Base-by-base conservation (phyloP, 331 rosid genomes). In the Cydonia oblonga region DNA sequence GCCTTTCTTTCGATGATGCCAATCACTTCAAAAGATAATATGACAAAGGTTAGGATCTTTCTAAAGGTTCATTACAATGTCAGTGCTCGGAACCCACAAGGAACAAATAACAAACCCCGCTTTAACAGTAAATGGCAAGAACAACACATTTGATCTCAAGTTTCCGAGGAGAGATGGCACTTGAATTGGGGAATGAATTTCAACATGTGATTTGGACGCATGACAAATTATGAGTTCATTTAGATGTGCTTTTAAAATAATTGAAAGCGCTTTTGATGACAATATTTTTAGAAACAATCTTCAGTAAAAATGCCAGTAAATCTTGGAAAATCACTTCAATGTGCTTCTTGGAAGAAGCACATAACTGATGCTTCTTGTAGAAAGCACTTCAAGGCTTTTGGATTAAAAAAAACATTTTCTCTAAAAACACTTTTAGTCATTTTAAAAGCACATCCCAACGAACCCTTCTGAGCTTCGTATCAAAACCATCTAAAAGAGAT, bases 1-100 rank as follows among this genome's bases (percentile, higher is more conserved):
- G 90, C 93, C 80, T 90, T 93, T 81, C 97, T 86, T 72, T 87
- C 86, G 73, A 93, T 89, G 73, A 90, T 85, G 28, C 98, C 97
- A 82, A 87, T 89, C 96, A 91, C 96, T 93, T 75, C 68, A 85
- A 68, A 70, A 29, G n/a, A 70, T 42, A 62, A 63, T 1, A 58
- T 28, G 44, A 19, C 3, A 35, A 15, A 46, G 33, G 13, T 29
- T 22, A 62, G 56, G 44, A 3, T 10, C 44, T 38, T 38, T 38
- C 44, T 3, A 25, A 19, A 64, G 13, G 49, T 62, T 20, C 64
- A 64, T 0, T 20, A 57, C 19, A 15, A 38, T 35, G 24, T 35
- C 54, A 12, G 15, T 16, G 16, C 44, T 38, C 44, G 44, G 44
- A 38, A 38, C 8, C 53, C 65, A 33, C 51, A 53, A 33, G 38